Conservation (phyloP, 1,139 yeast genomes). For the Blastobotrys apis region DNA sequence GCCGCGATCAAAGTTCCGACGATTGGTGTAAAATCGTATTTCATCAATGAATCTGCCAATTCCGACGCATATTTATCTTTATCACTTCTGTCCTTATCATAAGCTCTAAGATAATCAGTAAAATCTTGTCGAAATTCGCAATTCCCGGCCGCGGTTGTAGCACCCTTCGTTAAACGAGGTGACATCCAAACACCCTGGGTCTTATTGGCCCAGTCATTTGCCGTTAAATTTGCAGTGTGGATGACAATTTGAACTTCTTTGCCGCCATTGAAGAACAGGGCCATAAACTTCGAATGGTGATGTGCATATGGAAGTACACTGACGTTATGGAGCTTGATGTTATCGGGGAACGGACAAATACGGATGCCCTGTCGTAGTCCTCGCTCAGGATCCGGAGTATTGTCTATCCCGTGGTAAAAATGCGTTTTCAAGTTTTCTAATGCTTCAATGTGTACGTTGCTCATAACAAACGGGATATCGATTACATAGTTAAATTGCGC, state of each 20-base stretch:
- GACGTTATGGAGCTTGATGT: conserved; percentile 24
- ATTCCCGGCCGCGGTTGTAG: conserved; percentile 5
- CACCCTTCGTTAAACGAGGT: conserved; percentile 21
- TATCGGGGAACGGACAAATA: conserved; percentile 16
- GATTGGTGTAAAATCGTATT: conserved; percentile 30
- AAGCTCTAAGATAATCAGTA: conserved; percentile 26
- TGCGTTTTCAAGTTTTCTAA: conserved; percentile 21
- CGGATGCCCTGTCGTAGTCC: conserved; percentile 14
- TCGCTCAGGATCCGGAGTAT: too few relatives aligned
- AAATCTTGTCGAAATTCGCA: conserved; percentile 28
- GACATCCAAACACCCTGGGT: conserved; percentile 35
- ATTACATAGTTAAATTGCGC: conserved; percentile 34
- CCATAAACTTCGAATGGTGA: conserved; percentile 38
- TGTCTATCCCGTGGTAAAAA: conserved; percentile 26
- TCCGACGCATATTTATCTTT: conserved; percentile 15
- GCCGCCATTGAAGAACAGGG: conserved; percentile 25
- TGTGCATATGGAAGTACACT: conserved; percentile 27
- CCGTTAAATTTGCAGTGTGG: conserved; percentile 36
- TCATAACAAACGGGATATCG: conserved; percentile 27
- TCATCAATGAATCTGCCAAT: conserved; percentile 19
- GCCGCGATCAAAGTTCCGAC: conserved; percentile 31
- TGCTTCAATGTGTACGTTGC: conserved; percentile 21
- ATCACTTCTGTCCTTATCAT: conserved; percentile 21
- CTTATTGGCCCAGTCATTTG: conserved; percentile 34
- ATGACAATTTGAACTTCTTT: conserved; percentile 29